phyloP scores from a whole-genome alignment of 768 basidiomycete species.

The Leccinum imitatum region DNA sequence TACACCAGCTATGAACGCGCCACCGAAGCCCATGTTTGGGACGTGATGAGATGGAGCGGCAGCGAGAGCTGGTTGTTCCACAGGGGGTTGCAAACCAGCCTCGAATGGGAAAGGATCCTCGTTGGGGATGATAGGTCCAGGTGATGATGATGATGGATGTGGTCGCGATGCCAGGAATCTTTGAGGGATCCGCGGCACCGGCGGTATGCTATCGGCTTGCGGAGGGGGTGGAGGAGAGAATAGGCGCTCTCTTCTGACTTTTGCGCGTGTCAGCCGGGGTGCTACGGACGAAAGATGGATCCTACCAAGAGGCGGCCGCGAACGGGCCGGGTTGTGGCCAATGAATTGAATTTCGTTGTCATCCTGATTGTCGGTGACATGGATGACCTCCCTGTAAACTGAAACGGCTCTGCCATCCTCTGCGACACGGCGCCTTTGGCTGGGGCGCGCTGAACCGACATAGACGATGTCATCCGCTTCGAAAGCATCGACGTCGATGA shows the following conservation, averaged over 20 bases:
- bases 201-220: conserved; percentile 43
- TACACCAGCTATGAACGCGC: conserved; percentile 52
- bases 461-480: conserved; percentile 35
- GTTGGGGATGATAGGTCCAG: conserved; percentile 51
- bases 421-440: conserved; percentile 27
- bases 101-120: conserved; percentile 55
- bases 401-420: conserved; percentile 22
- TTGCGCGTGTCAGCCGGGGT: not conserved
- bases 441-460: conserved; percentile 23
- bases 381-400: conserved; percentile 28
- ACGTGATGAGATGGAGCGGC: conserved; percentile 54
- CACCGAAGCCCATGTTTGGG: conserved; percentile 65
- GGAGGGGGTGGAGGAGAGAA: conserved; percentile 52
- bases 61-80: conserved; percentile 31
- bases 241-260: conserved; percentile 28
- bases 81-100: conserved; percentile 27
- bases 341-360: conserved; percentile 33
- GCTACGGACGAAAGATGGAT: not conserved
- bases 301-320: conserved; percentile 21
- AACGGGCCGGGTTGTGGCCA: conserved; percentile 23
- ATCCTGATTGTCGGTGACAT: conserved; percentile 43
- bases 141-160: conserved; percentile 33
- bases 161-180: conserved; percentile 41
- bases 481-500: conserved; percentile 47
- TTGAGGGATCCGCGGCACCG: conserved; percentile 51